Conservation (phyloP, 176 grass and related monocot species). For the Zoysia japonica region DNA sequence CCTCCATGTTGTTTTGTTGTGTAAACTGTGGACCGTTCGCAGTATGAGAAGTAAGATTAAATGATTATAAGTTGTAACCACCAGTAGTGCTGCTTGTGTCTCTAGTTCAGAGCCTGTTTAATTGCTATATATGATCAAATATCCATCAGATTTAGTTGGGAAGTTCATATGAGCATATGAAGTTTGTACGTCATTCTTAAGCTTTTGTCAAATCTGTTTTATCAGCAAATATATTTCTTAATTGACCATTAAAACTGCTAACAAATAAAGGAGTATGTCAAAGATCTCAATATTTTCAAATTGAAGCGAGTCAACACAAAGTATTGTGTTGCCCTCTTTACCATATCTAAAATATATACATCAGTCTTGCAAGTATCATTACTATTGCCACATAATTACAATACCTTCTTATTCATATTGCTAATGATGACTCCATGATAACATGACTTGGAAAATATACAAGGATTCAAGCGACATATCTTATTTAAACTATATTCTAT, state of each 20-base stretch:
- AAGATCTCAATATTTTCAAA: not conserved
- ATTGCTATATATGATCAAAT: conserved; percentile 9
- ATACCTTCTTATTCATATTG: conserved; percentile 33
- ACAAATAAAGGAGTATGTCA: not conserved
- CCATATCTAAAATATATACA: conserved; percentile 32
- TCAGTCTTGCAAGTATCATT: conserved; percentile 8
- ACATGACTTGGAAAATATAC: conserved; percentile 12
- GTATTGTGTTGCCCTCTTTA: not conserved
- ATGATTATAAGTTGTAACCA: not conserved
- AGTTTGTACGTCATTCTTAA: not conserved
- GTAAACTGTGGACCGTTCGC: not conserved
- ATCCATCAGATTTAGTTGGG: not conserved
- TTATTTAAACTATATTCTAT: conserved; percentile 43
- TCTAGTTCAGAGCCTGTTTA: conserved; percentile 1
- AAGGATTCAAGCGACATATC: conserved; percentile 18
- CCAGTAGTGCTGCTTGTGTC: not conserved
- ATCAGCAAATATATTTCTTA: not conserved
- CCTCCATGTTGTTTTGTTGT: not conserved
- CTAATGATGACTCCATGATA: conserved; percentile 14
- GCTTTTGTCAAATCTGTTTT: not conserved
- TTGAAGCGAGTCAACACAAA: not conserved
- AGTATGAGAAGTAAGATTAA: not conserved
- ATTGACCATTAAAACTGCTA: not conserved
- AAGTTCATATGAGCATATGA: not conserved
- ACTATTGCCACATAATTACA: conserved; percentile 5